Evolutionary conservation across 2,329 filamentous ascomycete species (phyloP).

Genomic region (Ophiostoma himal-ulmi): DNA sequence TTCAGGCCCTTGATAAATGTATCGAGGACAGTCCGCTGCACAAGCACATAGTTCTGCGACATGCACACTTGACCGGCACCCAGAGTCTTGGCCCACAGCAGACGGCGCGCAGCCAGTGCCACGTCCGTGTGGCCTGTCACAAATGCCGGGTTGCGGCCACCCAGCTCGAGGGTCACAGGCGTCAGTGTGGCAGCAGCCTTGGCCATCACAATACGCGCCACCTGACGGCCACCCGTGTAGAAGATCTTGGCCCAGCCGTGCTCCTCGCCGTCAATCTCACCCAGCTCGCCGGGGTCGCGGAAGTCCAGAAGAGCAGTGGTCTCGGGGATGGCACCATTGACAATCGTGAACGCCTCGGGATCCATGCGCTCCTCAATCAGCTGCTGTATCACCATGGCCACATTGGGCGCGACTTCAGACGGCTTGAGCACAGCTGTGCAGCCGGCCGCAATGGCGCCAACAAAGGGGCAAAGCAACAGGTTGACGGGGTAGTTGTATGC

Average conservation of each 20-base stretch:
- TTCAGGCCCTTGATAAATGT: slow-evolving; percentile 71
- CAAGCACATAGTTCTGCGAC: slow-evolving; percentile 84
- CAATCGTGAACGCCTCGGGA: slow-evolving; percentile 63
- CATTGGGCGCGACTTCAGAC: slow-evolving; percentile 71
- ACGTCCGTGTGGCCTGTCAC: slow-evolving; percentile 78
- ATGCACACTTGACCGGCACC: slow-evolving; percentile 91
- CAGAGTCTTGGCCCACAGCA: slow-evolving; percentile 82
- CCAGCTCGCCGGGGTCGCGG: slow-evolving; percentile 38
- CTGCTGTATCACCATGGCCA: slow-evolving; percentile 72
- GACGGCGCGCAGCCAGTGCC: slow-evolving; percentile 70
- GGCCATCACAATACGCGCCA: slow-evolving; percentile 81
- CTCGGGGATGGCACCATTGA: slow-evolving; percentile 78
- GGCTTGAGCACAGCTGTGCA: slow-evolving; percentile 90
- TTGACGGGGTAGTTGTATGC: slow-evolving; percentile 93
- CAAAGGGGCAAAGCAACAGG: slow-evolving; percentile 68
- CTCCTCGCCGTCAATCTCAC: slow-evolving; percentile 20
- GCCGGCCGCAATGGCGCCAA: slow-evolving; percentile 87
- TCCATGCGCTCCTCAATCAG: slow-evolving; percentile 73
- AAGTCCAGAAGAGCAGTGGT: slow-evolving; percentile 69
- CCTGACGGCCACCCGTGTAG: slow-evolving; percentile 76
- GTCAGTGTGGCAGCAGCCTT: slow-evolving; percentile 87
- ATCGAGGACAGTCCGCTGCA: slow-evolving; percentile 67
- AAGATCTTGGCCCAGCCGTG: slow-evolving; percentile 93
- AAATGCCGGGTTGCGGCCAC: slow-evolving; percentile 87
- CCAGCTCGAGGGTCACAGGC: slow-evolving; percentile 82